Percentiles rank a stretch among this genome's conserved stretches.
These are phyloP conservation scores for Posidonia australis DNA, from an alignment of 106 monocot species.

Conservation along the genomic window DNA sequence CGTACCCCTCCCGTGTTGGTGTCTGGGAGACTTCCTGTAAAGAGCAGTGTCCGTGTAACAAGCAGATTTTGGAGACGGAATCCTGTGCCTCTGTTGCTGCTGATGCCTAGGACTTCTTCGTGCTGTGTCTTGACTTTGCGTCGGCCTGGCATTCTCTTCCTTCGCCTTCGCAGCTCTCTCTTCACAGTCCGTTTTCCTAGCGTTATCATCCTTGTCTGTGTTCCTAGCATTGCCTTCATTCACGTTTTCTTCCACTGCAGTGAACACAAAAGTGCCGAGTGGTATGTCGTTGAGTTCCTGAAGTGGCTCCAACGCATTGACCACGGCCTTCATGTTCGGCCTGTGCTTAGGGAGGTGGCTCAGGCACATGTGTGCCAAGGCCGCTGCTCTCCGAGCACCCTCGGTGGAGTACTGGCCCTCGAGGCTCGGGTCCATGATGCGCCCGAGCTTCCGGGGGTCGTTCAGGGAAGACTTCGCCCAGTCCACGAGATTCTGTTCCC, in stretches of 20 bases:
- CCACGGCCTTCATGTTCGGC: slow-evolving; percentile 36
- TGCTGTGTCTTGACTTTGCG: not conserved
- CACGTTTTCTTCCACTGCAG: not conserved
- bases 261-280: slow-evolving; percentile 32
- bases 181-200: not conserved
- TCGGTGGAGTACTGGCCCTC: slow-evolving; percentile 45
- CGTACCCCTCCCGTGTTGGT: too few species aligned
- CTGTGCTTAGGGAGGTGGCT: slow-evolving; percentile 40
- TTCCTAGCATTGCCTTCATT: not conserved
- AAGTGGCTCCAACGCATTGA: slow-evolving; percentile 36
- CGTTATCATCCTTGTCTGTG: not conserved
- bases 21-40: slow-evolving; percentile 5
- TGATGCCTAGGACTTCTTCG: not conserved
- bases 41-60: slow-evolving; percentile 10
- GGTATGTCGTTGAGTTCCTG: slow-evolving; percentile 17
- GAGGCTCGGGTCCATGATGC: slow-evolving; percentile 52
- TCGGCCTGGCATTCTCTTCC: too few species aligned
- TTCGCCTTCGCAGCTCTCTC: not conserved
- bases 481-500: slow-evolving; percentile 62
- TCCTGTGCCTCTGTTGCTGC: not conserved
- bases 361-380: slow-evolving; percentile 37
- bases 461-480: slow-evolving; percentile 52
- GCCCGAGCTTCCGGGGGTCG: slow-evolving; percentile 22
- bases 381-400: slow-evolving; percentile 30
- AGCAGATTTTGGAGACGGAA: not conserved